These are phyloP conservation scores for Hypericum perforatum DNA, from an alignment of 345 rosid species.

Conservation along the genomic window DNA sequence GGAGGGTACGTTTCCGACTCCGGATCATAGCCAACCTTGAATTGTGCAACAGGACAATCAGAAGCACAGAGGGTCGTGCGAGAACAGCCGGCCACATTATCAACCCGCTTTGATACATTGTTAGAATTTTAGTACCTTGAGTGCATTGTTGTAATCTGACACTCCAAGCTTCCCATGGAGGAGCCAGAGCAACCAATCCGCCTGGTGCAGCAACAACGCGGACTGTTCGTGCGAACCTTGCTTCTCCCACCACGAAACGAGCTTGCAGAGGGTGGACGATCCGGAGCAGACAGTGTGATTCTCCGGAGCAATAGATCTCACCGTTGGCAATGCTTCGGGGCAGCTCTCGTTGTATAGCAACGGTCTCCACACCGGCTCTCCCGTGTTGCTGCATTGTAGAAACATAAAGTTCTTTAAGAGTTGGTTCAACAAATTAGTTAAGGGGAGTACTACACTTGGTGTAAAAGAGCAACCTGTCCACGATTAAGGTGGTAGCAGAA, in stretches of 20 bases:
- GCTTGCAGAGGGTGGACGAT: slow-evolving; percentile 85
- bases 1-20: slow-evolving; percentile 71
- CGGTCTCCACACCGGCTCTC: slow-evolving; percentile 59
- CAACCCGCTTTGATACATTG: background rate
- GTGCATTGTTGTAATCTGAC: slow-evolving; percentile 83
- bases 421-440: background rate
- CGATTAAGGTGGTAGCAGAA: slow-evolving; percentile 77
- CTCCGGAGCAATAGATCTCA: slow-evolving; percentile 69
- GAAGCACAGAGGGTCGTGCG: no score
- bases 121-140: slow-evolving; percentile 39
- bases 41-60: no score
- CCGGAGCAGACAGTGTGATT: slow-evolving; percentile 90
- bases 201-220: slow-evolving; percentile 65
- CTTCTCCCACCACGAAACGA: slow-evolving; percentile 79
- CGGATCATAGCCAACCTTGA: slow-evolving; percentile 91
- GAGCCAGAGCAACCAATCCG: slow-evolving; percentile 95
- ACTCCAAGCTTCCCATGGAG: slow-evolving; percentile 87
- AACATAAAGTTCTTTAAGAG: slow-evolving; percentile 1
- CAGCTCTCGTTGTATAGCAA: slow-evolving; percentile 78
- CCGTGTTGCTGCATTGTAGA: slow-evolving; percentile 42
- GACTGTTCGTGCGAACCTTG: slow-evolving; percentile 35
- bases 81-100: no score
- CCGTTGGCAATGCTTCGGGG: slow-evolving; percentile 56
- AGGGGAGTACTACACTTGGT: background rate
- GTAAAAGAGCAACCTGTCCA: slow-evolving; percentile 43